Conservation (phyloP, 164 flowering plant genomes). For the Aristolochia fimbriata region DNA sequence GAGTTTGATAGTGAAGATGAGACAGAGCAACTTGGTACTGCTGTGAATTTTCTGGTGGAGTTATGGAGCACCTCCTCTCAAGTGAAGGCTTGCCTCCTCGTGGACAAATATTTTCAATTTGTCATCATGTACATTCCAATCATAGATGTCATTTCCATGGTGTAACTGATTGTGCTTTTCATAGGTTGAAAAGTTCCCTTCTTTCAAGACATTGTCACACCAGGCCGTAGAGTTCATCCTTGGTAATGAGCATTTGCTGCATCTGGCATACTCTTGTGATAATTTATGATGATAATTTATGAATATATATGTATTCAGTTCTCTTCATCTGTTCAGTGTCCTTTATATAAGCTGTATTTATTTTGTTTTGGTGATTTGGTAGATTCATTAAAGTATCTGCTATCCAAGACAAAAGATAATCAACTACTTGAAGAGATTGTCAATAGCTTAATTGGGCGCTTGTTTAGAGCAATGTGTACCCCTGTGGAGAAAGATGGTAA, state of each 20-base stretch:
- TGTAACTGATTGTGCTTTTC: background rate
- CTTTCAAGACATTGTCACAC: constrained; percentile 61
- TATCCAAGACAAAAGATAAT: constrained; percentile 21
- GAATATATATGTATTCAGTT: background rate
- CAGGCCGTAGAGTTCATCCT: constrained; percentile 86
- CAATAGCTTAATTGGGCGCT: constrained; percentile 42
- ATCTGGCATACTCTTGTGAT: background rate
- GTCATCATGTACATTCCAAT: background rate
- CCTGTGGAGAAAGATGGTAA: constrained; percentile 41
- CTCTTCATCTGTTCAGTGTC: background rate
- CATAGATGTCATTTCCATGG: background rate
- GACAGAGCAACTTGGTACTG: constrained; percentile 54
- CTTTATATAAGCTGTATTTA: background rate
- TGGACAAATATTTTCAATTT: background rate
- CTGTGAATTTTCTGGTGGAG: constrained; percentile 80
- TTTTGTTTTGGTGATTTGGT: constrained; percentile 12
- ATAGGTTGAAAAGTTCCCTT: constrained; percentile 36
- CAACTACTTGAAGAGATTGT: constrained; percentile 53
- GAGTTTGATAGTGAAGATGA: constrained; percentile 39
- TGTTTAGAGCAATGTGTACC: constrained; percentile 58
- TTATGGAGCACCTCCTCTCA: constrained; percentile 43
- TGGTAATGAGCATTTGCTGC: constrained; percentile 25
- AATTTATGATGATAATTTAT: background rate
- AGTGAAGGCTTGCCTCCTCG: constrained; percentile 15
- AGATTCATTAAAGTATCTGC: constrained; percentile 51